These are phyloP conservation scores for Wickerhamomyces sp. DNA, from an alignment of 1,139 yeast genomes.

Conservation along the genomic window DNA sequence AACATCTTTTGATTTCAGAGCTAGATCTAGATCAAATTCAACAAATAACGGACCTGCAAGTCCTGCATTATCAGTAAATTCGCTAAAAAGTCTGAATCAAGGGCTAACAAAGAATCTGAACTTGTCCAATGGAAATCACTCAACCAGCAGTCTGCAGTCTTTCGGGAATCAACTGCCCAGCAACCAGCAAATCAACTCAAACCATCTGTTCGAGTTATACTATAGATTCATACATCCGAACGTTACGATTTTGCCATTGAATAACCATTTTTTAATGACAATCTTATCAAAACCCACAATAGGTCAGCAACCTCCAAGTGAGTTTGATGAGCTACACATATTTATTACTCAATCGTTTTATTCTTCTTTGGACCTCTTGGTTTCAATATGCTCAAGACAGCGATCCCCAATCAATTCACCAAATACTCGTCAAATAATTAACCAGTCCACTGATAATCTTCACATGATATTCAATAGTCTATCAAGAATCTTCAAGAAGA, in stretches of 20 bases:
- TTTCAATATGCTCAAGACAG: slow-evolving; percentile 33
- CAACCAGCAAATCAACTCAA: slow-evolving; percentile 3
- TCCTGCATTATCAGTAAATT: slow-evolving; percentile 27
- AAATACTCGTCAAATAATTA: slow-evolving; percentile 1
- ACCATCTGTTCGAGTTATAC: slow-evolving; percentile 34
- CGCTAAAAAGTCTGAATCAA: slow-evolving; percentile 43
- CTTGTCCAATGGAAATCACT: slow-evolving; percentile 6
- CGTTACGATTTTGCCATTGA: slow-evolving; percentile 56
- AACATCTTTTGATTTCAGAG: slow-evolving; percentile 34
- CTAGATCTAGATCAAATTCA: slow-evolving; percentile 25
- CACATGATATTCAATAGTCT: slow-evolving; percentile 10
- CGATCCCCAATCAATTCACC: slow-evolving; percentile 14
- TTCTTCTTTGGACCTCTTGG: slow-evolving; percentile 44
- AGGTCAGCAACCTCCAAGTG: slow-evolving; percentile 20
- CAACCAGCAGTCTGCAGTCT: slow-evolving; percentile 6
- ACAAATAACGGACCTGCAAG: slow-evolving; percentile 22
- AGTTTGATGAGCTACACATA: slow-evolving; percentile 35
- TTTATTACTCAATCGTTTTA: slow-evolving; percentile 47
- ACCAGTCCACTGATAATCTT: slow-evolving; percentile 7
- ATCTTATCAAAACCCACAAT: slow-evolving; percentile 29
- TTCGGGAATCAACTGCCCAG: slow-evolving; percentile 3
- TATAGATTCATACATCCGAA: slow-evolving; percentile 50
- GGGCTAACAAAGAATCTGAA: slow-evolving; percentile 32
- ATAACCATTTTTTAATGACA: slow-evolving; percentile 34
- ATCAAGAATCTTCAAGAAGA: slow-evolving; percentile 13